A percentile compares a stretch with the other conserved stretches of the same genome.
phyloP scores from a whole-genome alignment of 2,329 filamentous ascomycete genomes.

The Aspergillus alliaceus region DNA sequence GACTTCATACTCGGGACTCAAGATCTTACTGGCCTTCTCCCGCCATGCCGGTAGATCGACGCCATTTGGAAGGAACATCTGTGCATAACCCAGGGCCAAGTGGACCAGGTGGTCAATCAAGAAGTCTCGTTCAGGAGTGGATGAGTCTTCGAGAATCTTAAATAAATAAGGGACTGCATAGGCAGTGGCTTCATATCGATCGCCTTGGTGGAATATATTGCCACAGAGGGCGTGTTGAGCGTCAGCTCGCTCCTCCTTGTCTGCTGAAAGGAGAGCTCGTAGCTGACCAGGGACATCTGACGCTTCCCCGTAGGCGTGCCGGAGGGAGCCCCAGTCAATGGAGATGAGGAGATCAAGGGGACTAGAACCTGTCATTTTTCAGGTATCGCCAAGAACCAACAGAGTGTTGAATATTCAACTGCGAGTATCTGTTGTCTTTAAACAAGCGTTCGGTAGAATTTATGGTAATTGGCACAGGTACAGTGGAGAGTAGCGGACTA shows the following conservation, averaged over 20 bases:
- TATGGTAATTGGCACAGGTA: too few relatives aligned
- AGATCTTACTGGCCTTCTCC: neutral
- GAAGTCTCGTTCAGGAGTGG: neutral
- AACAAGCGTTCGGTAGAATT: neutral
- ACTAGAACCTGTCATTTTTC: neutral
- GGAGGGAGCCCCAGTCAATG: slow-evolving; percentile 1
- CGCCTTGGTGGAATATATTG: slow-evolving; percentile 3
- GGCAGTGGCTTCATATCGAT: slow-evolving; percentile 3
- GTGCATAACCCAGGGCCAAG: neutral
- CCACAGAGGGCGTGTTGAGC: neutral
- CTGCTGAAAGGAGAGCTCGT: neutral
- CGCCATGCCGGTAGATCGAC: neutral
- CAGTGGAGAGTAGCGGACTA: too few relatives aligned
- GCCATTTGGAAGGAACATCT: neutral
- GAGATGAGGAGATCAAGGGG: neutral
- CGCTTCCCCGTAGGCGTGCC: slow-evolving; percentile 5
- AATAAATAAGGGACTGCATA: neutral
- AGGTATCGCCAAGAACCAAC: neutral
- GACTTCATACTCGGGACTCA: neutral
- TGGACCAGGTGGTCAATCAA: neutral
- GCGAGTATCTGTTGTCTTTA: neutral
- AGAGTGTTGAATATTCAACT: neutral
- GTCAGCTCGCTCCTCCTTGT: neutral
- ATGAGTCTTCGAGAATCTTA: neutral
- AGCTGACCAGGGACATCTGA: slow-evolving; percentile 4